A percentile compares a stretch with the other conserved stretches of the same genome.
Conservation (phyloP, 1,139 yeast genomes). For the Suhomyces anneliseae region DNA sequence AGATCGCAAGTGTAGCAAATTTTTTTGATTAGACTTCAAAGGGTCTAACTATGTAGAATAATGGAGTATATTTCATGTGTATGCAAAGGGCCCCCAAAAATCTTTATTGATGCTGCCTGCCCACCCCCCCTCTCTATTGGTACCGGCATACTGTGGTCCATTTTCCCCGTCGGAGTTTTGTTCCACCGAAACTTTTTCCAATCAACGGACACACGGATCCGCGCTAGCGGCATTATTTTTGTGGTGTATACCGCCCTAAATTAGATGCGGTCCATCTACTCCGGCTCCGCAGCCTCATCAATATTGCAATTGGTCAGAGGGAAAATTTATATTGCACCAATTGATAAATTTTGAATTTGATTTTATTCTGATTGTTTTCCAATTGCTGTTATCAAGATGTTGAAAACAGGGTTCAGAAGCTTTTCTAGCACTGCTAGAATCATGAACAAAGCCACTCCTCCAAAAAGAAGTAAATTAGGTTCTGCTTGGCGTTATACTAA, state of each 20-base stretch:
- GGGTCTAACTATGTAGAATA: no score
- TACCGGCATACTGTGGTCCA: not conserved
- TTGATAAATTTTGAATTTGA: not conserved
- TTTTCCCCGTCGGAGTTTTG: constrained; percentile 1
- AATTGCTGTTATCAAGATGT: constrained; percentile 3
- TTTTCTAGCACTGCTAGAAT: constrained; percentile 17
- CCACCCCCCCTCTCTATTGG: not conserved
- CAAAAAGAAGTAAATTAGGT: constrained; percentile 20
- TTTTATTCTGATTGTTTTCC: not conserved
- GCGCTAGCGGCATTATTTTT: no score
- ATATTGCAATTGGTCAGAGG: not conserved
- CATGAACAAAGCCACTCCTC: constrained; percentile 14
- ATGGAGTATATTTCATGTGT: no score
- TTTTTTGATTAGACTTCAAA: no score
- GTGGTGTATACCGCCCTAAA: no score
- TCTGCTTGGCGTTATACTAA: constrained; percentile 33
- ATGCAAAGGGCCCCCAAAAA: not conserved
- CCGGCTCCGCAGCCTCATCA: not conserved
- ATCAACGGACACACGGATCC: no score
- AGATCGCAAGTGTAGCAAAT: no score
- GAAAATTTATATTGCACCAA: not conserved
- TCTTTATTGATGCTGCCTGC: no score
- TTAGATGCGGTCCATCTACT: not conserved
- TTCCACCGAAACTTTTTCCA: not conserved
- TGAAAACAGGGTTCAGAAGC: constrained; percentile 9